Conservation (phyloP, 257 asterid genomes). For the Parsonsia alboflavescens region DNA sequence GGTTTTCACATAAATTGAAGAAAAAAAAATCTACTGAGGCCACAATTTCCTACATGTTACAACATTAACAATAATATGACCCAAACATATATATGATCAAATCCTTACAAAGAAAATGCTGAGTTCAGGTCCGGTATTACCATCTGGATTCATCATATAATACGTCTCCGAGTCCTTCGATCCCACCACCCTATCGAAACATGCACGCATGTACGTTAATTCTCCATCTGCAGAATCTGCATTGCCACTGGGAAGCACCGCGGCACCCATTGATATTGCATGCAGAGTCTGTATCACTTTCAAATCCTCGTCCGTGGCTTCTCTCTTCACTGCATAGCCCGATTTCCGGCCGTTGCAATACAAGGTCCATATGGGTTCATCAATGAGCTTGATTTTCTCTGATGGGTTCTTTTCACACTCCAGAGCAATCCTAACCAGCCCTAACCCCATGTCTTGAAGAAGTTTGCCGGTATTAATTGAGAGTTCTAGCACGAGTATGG, state of each 20-base stretch:
- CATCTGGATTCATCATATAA: constrained; percentile 90
- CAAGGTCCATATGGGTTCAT: constrained; percentile 89
- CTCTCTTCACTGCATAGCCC: constrained; percentile 77
- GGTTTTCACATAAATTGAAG: too few relatives aligned
- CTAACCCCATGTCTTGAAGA: constrained; percentile 85
- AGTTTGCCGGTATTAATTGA: constrained; percentile 78
- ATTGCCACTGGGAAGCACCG: constrained; percentile 50
- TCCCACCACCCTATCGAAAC: constrained; percentile 69
- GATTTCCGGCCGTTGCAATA: constrained; percentile 68
- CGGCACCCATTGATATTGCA: constrained; percentile 89
- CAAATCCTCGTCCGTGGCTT: constrained; percentile 68
- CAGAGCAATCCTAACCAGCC: constrained; percentile 71
- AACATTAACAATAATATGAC: too few relatives aligned
- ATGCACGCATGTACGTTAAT: constrained; percentile 77
- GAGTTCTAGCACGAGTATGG: constrained; percentile 66
- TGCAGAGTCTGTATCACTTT: constrained; percentile 61
- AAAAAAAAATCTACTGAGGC: too few relatives aligned
- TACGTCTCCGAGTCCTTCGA: constrained; percentile 88
- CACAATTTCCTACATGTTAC: not conserved
- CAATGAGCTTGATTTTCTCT: constrained; percentile 59
- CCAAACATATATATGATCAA: constrained; percentile 8
- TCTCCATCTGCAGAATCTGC: constrained; percentile 43
- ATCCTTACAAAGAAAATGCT: constrained; percentile 73
- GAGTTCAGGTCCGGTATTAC: constrained; percentile 78
- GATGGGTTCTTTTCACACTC: constrained; percentile 66